Percentiles rank a stretch among this genome's conserved stretches.
These are phyloP conservation scores for Kwoniella sp. DNA, from an alignment of 768 basidiomycete genomes.

Conservation along the genomic window DNA sequence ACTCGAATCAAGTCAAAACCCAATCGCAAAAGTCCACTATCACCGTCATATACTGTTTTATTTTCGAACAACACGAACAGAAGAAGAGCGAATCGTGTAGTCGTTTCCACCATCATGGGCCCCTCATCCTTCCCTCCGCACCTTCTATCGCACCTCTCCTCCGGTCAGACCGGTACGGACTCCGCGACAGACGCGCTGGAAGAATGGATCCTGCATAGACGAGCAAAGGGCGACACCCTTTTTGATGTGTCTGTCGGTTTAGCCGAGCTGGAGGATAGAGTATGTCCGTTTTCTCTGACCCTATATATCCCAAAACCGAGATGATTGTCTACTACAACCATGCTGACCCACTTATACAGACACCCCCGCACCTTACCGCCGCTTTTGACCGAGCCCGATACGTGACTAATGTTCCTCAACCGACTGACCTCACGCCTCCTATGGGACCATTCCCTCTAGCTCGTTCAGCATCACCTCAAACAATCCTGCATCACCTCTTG, in stretches of 20 bases:
- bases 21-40: not conserved
- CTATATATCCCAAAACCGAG: too few relatives aligned
- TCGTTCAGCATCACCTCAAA: constrained; percentile 41
- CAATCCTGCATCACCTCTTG: constrained; percentile 47
- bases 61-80: not conserved
- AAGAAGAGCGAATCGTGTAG: not conserved
- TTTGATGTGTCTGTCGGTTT: constrained; percentile 52
- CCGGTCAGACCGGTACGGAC: constrained; percentile 24
- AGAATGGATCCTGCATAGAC: constrained; percentile 49
- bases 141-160: constrained; percentile 16
- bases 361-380: constrained; percentile 34
- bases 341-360: too few relatives aligned
- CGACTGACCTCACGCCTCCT: constrained; percentile 52
- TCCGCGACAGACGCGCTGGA: constrained; percentile 50
- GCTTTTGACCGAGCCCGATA: constrained; percentile 49
- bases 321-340: not conserved
- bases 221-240: constrained; percentile 46
- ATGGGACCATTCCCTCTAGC: constrained; percentile 46
- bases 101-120: constrained; percentile 10
- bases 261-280: constrained; percentile 51
- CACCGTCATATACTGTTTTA: not conserved
- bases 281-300: constrained; percentile 16
- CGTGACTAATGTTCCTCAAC: constrained; percentile 49
- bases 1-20: too few relatives aligned
- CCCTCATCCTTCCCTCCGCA: constrained; percentile 25